These are phyloP conservation scores for Serpula lacrymans DNA, from an alignment of 768 basidiomycete species.

Conservation along the genomic window DNA sequence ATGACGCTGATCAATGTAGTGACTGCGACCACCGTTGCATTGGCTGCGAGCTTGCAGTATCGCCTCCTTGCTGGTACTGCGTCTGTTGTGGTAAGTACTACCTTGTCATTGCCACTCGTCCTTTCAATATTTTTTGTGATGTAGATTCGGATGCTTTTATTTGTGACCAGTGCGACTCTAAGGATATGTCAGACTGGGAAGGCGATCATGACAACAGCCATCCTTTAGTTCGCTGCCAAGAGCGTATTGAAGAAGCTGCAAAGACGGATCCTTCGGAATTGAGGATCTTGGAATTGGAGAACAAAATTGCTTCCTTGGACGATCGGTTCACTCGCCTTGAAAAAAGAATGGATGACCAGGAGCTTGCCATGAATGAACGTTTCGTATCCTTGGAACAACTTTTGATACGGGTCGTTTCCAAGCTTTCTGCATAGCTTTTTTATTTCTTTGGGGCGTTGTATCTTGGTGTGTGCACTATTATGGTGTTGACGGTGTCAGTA, in stretches of 20 bases:
- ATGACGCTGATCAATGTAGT: not conserved
- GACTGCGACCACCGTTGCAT: not conserved
- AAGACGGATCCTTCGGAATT: not conserved
- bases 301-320: constrained; percentile 1
- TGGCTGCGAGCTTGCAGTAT: too few relatives aligned
- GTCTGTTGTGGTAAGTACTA: too few relatives aligned
- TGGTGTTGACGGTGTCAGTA: too few relatives aligned
- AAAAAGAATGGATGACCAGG: too few relatives aligned
- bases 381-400: too few relatives aligned
- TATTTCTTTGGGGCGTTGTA: too few relatives aligned
- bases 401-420: too few relatives aligned
- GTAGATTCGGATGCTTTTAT: constrained; percentile 3
- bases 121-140: not conserved
- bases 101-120: not conserved
- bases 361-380: too few relatives aligned
- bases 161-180: constrained; percentile 4
- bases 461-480: too few relatives aligned
- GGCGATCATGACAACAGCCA: not conserved
- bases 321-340: constrained; percentile 3
- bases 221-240: constrained; percentile 4
- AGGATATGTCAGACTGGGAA: not conserved
- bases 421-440: too few relatives aligned
- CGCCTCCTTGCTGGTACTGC: too few relatives aligned
- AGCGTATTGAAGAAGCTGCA: not conserved
- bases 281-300: constrained; percentile 1